Evolutionary conservation across 768 basidiomycete genomes (phyloP), one percentile per base, ranked within the genome.

Genomic region (Leccinum subgranulosum): DNA sequence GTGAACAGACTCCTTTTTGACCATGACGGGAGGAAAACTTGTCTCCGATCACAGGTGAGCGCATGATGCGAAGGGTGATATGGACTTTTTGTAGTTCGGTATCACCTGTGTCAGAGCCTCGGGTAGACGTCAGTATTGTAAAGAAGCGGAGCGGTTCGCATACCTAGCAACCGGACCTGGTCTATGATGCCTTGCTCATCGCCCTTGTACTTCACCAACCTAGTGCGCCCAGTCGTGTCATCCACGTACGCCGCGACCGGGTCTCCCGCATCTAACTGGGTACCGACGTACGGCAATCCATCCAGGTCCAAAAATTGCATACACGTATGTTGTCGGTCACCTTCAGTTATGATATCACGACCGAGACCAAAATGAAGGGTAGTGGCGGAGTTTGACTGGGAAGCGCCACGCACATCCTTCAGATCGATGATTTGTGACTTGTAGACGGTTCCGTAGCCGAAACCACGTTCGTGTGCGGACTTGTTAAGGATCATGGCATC

Each of bases 401-500:
- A 74, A 23, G 88, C 81, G 9, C 91, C 90, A 19, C 80, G 81
- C 55, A 88, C 77, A 52, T 93, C 89, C 69, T 89, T 88, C 17
- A 99, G 80, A 73, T 98, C 96, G 56, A 98, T 79, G 41, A 90
- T 89, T 68, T 94, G 86, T 4, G 92, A 87, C 73, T 98, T 98
- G 80, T 98, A 98, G 31, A 99, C 85, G 1, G 94, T 92, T 27
- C 97, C 97, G 69, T 98, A 96, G 1, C 82, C 94, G 70, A 99
- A 99, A 0, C 97, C 97, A 31, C 97, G 88, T 75, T 99, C 97
- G 69, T 99, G 94, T 3, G 94, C 89, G 1, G 95, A 98, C 75
- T 99, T 99, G 74, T 99, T 99, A 52, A 99, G 77, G 64, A 99
- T 99, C 97, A 99, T 99, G 63, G 97, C 97, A 66, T 99, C 97